Conservation (phyloP, 805 yeast species). For the Wickerhamomyces kurtzmanii region DNA sequence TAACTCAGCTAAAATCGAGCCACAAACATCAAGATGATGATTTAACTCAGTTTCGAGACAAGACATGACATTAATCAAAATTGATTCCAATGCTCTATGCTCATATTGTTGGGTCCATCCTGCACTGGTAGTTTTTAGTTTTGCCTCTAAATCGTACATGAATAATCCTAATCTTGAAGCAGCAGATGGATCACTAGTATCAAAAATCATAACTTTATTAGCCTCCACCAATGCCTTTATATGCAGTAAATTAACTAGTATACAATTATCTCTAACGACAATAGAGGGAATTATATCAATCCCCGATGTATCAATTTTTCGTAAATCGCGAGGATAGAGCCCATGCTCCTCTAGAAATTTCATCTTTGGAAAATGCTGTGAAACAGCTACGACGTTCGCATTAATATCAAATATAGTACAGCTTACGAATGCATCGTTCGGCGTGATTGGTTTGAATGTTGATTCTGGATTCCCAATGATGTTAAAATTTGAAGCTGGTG, state of each 20-base stretch:
- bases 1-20: constrained; percentile 52
- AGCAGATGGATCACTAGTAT: constrained; percentile 41
- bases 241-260: constrained; percentile 74
- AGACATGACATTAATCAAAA: constrained; percentile 72
- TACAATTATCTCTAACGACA: constrained; percentile 67
- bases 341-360: constrained; percentile 65
- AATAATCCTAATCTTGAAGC: constrained; percentile 66
- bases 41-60: constrained; percentile 69
- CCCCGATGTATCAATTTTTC: constrained; percentile 68
- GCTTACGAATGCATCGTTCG: constrained; percentile 40
- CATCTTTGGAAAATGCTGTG: constrained; percentile 72
- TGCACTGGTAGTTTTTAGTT: constrained; percentile 35
- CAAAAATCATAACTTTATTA: constrained; percentile 77
- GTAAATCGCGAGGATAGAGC: constrained; percentile 75
- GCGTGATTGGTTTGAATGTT: constrained; percentile 25
- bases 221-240: constrained; percentile 83
- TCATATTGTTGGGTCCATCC: constrained; percentile 52
- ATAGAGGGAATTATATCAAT: constrained; percentile 86
- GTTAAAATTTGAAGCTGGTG: too few relatives aligned
- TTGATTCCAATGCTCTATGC: constrained; percentile 74
- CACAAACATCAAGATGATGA: constrained; percentile 46
- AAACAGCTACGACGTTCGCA: constrained; percentile 72
- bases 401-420: constrained; percentile 74
- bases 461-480: constrained; percentile 1
- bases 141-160: constrained; percentile 77